These are phyloP conservation scores for Xylaria sp. DNA, from an alignment of 2,329 filamentous ascomycete species.

Conservation along the genomic window DNA sequence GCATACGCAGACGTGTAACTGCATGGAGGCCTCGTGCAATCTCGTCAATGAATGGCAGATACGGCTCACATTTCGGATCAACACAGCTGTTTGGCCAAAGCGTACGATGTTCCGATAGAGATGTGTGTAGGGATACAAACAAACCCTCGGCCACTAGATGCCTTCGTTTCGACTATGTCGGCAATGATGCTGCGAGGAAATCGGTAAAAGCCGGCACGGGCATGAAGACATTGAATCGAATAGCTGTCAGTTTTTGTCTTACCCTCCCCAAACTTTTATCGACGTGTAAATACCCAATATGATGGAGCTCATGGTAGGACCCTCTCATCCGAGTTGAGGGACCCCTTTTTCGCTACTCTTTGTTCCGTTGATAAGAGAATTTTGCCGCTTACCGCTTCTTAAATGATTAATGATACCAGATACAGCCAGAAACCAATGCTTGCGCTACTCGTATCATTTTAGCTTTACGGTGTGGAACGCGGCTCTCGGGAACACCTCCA, in stretches of 20 bases:
- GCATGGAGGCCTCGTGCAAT: background rate
- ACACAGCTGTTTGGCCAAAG: background rate
- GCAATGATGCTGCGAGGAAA: background rate
- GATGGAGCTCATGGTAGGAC: background rate
- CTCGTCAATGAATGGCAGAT: background rate
- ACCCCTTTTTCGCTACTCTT: background rate
- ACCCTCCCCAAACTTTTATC: background rate
- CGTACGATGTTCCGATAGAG: conserved; percentile 1
- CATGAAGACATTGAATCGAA: background rate
- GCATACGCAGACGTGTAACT: background rate
- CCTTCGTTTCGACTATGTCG: background rate
- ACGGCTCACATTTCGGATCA: background rate
- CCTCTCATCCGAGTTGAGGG: conserved; percentile 3
- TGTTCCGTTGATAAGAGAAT: conserved; percentile 2
- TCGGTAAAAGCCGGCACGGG: background rate
- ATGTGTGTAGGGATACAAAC: background rate
- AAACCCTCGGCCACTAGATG: background rate
- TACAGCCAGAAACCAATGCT: background rate
- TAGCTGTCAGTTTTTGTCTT: background rate
- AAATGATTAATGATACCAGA: background rate
- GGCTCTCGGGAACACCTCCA: conserved; percentile 36
- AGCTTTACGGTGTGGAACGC: conserved; percentile 25
- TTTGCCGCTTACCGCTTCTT: conserved; percentile 13
- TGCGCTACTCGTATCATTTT: background rate
- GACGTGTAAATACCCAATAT: background rate